Evolutionary conservation across 106 monocot genomes (phyloP).

Genomic region (Dioscorea zingiberensis): DNA sequence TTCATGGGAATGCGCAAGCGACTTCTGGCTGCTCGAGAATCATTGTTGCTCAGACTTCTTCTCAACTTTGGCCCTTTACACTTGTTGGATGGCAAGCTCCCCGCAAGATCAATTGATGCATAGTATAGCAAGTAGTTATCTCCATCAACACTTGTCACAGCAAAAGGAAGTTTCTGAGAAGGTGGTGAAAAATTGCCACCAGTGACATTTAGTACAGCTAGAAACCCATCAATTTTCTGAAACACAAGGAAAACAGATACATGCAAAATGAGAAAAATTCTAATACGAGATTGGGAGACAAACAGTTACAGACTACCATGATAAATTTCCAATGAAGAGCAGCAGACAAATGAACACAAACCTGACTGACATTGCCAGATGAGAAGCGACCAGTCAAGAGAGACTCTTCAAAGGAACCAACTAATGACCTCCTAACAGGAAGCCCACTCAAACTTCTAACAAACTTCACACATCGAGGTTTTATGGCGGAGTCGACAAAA

Average conservation of each 20-base stretch:
- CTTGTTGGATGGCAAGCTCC: conserved; percentile 41
- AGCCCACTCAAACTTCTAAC: conserved; percentile 28
- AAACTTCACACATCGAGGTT: conserved; percentile 26
- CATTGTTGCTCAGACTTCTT: conserved; percentile 68
- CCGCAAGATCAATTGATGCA: conserved; percentile 82
- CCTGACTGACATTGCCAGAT: conserved; percentile 66
- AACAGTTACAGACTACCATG: not conserved
- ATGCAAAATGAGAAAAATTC: too few relatives aligned
- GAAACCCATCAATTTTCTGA: conserved; percentile 89
- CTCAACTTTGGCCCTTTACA: conserved; percentile 40
- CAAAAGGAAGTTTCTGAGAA: conserved; percentile 82
- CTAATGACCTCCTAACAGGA: conserved; percentile 76
- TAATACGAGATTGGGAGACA: not conserved
- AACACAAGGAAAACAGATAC: conserved; percentile 5
- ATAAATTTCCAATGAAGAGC: too few relatives aligned
- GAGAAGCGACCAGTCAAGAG: conserved; percentile 84
- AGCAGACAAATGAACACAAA: conserved; percentile 2
- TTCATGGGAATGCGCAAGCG: conserved; percentile 83
- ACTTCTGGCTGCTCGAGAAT: conserved; percentile 57
- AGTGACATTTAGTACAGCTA: conserved; percentile 84
- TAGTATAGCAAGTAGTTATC: conserved; percentile 85
- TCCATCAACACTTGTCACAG: conserved; percentile 76
- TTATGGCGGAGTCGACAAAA: conserved; percentile 21
- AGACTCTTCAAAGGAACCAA: conserved; percentile 99
- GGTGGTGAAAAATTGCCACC: conserved; percentile 76